These are phyloP conservation scores for Heteromeles arbutifolia DNA, from an alignment of 306 rosid species.

Conservation along the genomic window DNA sequence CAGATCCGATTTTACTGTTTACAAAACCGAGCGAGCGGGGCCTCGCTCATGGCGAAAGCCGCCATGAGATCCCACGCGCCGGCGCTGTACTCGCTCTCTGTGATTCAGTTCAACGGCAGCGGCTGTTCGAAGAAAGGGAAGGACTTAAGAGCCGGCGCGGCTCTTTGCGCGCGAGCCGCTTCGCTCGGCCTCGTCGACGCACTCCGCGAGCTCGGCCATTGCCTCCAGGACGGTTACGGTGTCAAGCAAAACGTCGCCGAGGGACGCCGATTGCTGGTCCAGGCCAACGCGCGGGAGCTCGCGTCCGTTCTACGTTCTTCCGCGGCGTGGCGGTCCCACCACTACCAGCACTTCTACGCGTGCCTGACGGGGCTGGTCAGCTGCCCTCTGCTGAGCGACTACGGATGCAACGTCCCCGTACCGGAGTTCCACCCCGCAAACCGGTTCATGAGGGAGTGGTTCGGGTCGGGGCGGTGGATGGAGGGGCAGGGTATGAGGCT, in stretches of 20 bases:
- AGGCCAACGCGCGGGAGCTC: conserved; percentile 78
- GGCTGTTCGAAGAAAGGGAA: conserved; percentile 58
- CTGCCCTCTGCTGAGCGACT: conserved; percentile 50
- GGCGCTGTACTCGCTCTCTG: conserved; percentile 77
- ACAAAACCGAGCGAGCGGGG: conserved; percentile 55
- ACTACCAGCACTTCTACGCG: conserved; percentile 11
- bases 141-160: conserved; percentile 68
- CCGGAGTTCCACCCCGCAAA: conserved; percentile 60
- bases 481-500: conserved; percentile 36
- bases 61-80: conserved; percentile 60
- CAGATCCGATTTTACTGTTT: conserved; percentile 90
- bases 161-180: conserved; percentile 71
- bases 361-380: conserved; percentile 3
- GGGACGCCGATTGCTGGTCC: conserved; percentile 60
- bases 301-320: conserved; percentile 29
- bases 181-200: conserved; percentile 70
- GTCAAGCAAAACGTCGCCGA: conserved; percentile 39
- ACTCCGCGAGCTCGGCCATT: conserved; percentile 83
- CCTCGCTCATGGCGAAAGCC: conserved; percentile 70
- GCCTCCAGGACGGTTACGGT: conserved; percentile 91
- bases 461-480: conserved; percentile 29
- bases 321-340: conserved; percentile 22
- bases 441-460: conserved; percentile 68
- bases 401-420: conserved; percentile 39
- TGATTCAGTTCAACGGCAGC: conserved; percentile 92